Evolutionary conservation across 1,284 basidiomycete genomes (phyloP).

Genomic region (Fomitopsis schrenkii): DNA sequence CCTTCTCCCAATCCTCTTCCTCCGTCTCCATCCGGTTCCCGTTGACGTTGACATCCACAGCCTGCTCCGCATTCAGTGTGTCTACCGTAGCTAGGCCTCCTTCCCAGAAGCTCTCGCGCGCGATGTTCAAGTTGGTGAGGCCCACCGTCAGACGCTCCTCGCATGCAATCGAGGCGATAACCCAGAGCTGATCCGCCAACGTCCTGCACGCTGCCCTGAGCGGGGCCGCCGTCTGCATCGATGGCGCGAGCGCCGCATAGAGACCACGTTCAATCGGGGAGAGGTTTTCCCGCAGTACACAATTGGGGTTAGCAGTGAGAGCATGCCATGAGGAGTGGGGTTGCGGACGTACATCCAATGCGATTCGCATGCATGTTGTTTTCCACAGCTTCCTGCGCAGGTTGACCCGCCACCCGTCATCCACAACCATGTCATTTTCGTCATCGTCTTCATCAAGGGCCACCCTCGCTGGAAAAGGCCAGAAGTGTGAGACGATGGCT

Average conservation of each 20-base stretch:
- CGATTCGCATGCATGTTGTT: constrained; percentile 73
- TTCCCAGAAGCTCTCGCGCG: constrained; percentile 61
- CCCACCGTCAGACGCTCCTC: constrained; percentile 75
- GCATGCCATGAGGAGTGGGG: too few relatives aligned
- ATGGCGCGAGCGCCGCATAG: constrained; percentile 86
- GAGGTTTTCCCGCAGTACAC: constrained; percentile 50
- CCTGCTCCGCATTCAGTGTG: constrained; percentile 31
- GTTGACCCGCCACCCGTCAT: constrained; percentile 66
- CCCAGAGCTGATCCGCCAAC: constrained; percentile 97
- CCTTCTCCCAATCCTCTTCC: constrained; percentile 60
- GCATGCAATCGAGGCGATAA: constrained; percentile 79
- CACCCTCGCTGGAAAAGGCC: constrained; percentile 42
- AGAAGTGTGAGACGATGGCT: neutral
- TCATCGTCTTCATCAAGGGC: constrained; percentile 47
- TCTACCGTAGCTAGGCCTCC: constrained; percentile 40
- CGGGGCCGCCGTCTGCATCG: constrained; percentile 67
- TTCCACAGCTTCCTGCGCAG: constrained; percentile 81
- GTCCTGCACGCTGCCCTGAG: constrained; percentile 78
- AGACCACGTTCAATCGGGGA: constrained; percentile 77
- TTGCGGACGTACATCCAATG: constrained; percentile 54
- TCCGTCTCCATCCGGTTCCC: constrained; percentile 34
- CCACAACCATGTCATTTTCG: constrained; percentile 39
- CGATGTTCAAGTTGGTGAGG: constrained; percentile 48
- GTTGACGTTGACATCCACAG: constrained; percentile 11
- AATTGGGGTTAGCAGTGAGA: neutral